Conservation (phyloP, 257 asterid genomes). For the Gentiana straminea region DNA sequence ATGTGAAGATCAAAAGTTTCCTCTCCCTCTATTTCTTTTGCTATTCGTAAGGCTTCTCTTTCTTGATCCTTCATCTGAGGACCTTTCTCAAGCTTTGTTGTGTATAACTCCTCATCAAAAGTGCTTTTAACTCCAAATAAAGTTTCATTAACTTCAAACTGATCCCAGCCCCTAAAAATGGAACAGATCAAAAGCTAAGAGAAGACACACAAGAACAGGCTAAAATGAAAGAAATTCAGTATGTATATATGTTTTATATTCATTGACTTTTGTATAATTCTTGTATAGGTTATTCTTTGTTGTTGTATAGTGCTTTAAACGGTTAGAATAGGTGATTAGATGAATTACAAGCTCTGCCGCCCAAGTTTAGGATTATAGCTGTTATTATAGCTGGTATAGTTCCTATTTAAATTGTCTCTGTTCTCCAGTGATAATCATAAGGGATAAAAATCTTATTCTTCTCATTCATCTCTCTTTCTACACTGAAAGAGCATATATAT, state of each 20-base stretch:
- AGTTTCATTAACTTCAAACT: slow-evolving; percentile 72
- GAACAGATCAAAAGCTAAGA: slow-evolving; percentile 1
- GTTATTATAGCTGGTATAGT: no score
- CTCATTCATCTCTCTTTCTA: no score
- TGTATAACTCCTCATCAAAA: slow-evolving; percentile 88
- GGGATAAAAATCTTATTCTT: no score
- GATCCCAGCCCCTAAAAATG: slow-evolving; percentile 84
- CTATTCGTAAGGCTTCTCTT: slow-evolving; percentile 72
- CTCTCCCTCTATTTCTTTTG: slow-evolving; percentile 91
- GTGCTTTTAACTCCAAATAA: slow-evolving; percentile 95
- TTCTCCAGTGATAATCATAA: no score
- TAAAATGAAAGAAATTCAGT: neutral
- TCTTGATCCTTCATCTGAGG: slow-evolving; percentile 82
- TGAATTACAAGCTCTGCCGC: no score
- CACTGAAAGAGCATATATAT: neutral
- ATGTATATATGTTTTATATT: no score
- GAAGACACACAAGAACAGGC: neutral
- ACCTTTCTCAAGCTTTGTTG: slow-evolving; percentile 91
- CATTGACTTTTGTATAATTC: no score
- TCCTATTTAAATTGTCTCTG: no score
- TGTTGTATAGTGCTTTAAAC: no score
- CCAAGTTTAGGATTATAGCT: no score
- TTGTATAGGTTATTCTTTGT: no score
- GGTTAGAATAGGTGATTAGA: no score
- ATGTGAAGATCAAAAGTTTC: slow-evolving; percentile 86